phyloP scores from a whole-genome alignment of 345 rosid genomes.

The Sonneratia alba region DNA sequence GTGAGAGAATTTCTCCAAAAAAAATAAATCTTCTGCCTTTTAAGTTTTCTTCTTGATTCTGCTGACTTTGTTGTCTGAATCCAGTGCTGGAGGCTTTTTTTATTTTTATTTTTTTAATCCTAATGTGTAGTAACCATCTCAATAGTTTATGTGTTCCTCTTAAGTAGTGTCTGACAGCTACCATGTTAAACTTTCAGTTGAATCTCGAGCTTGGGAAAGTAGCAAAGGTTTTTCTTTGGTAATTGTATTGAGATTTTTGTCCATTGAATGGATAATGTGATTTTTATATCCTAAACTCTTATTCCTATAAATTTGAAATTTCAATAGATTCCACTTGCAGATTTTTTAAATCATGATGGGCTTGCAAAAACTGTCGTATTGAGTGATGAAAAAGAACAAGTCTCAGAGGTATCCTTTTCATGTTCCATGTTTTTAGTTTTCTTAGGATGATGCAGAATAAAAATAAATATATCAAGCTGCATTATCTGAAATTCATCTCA shows the following conservation, averaged over 20 bases:
- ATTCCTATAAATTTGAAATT: slow-evolving; percentile 7
- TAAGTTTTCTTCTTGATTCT: neutral
- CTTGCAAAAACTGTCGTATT: slow-evolving; percentile 50
- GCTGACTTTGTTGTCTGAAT: neutral
- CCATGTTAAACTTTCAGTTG: slow-evolving; percentile 45
- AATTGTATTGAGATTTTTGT: slow-evolving; percentile 8
- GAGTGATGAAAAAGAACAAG: slow-evolving; percentile 48
- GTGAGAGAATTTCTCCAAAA: slow-evolving; percentile 18
- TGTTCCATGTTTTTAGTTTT: neutral
- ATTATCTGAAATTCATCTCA: neutral
- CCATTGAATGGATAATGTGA: slow-evolving; percentile 1
- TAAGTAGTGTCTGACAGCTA: neutral
- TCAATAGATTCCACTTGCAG: slow-evolving; percentile 84
- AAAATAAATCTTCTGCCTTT: neutral
- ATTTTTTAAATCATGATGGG: slow-evolving; percentile 78
- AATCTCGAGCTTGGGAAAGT: slow-evolving; percentile 82
- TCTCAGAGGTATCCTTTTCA: slow-evolving; percentile 46
- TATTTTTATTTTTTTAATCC: neutral
- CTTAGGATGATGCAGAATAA: neutral
- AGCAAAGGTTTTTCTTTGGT: slow-evolving; percentile 66
- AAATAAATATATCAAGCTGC: neutral
- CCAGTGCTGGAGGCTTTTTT: neutral
- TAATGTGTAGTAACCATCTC: neutral
- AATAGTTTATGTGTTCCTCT: neutral
- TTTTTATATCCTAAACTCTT: neutral